These are phyloP conservation scores for Phytophthora litchii DNA, from an alignment of 352 stramenopile species.

Conservation along the genomic window DNA sequence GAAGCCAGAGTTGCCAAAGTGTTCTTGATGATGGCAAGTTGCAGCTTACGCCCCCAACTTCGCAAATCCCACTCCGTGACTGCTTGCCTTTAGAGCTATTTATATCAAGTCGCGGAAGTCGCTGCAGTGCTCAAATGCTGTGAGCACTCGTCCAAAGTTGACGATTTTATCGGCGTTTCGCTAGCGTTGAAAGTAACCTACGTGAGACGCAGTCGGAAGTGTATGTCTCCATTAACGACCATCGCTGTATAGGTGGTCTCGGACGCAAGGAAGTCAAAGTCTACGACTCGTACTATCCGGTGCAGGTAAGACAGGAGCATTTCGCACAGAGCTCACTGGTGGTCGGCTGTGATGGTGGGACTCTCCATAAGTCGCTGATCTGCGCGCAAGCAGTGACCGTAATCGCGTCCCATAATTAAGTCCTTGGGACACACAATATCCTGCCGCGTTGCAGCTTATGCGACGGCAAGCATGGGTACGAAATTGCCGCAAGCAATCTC, in stretches of 20 bases:
- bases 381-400: not conserved
- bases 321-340: not conserved
- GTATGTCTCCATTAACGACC: no score
- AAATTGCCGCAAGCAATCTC: conserved; percentile 12
- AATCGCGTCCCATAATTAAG: conserved; percentile 13
- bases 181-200: no score
- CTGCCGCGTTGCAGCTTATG: not conserved
- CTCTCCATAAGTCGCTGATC: conserved; percentile 9
- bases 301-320: not conserved
- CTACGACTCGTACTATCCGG: no score
- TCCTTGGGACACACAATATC: conserved; percentile 13
- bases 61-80: conserved; percentile 8
- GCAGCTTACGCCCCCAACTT: conserved; percentile 12
- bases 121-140: no score
- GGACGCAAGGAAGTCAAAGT: no score
- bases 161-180: no score
- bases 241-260: no score
- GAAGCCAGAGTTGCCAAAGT: conserved; percentile 1
- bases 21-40: conserved; percentile 18
- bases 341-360: not conserved
- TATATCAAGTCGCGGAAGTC: no score
- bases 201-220: no score
- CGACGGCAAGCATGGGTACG: conserved; percentile 9
- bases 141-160: no score
- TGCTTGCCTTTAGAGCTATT: not conserved